Evolutionary conservation across 2,329 filamentous ascomycete genomes (phyloP), one percentile per base, ranked within the genome.

Genomic region (Fusarium acutatum): DNA sequence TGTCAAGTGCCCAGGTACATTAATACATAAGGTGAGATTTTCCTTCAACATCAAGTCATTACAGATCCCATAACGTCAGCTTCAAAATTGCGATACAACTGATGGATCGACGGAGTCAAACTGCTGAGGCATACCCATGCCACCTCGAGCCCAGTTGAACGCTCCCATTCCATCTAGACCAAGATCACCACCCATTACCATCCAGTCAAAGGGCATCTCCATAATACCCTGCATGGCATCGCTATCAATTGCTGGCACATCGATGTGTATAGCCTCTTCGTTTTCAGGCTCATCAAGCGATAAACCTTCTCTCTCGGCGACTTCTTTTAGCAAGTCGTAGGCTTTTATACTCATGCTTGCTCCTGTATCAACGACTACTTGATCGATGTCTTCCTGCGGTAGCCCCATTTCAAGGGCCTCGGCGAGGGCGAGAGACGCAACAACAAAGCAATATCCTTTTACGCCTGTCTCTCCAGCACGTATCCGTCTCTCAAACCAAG

Each of bases 391-490:
- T 7, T 78, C 75, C 18, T 79, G 71, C 5, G 74, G 62, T 5
- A 80, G 44, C 1, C 81, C 80, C 17, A 61, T 56, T 26, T 79
- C 80, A 10, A 85, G 71, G 3, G 80, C 81, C 32, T 84, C 78
- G 0, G 81, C 75, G n/a, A 85, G 81, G 17, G 76, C 77, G 6
- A 80, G 43, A 50, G 75, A 75, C 3, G 79, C 78, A 6, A 79
- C 74, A 20, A 81, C 57, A 32, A 86, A 81, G 34, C 83, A 79
- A 47, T 82, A 80, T 9, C 81, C 81, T 66, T 86, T 86, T 38
- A 82, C 74, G 41, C 85, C 86, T 7, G 83, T 84, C 77, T 86
- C 84, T 5, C 84, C 85, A 1, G 83, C 80, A 28, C 77, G 78
- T n/a, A 86, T 74, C 18, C 82, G 79, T 20, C 75, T 72, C 38